A percentile compares a stretch with the other conserved stretches of the same genome.
phyloP scores from a whole-genome alignment of 768 basidiomycete genomes.

The Russula emetica region DNA sequence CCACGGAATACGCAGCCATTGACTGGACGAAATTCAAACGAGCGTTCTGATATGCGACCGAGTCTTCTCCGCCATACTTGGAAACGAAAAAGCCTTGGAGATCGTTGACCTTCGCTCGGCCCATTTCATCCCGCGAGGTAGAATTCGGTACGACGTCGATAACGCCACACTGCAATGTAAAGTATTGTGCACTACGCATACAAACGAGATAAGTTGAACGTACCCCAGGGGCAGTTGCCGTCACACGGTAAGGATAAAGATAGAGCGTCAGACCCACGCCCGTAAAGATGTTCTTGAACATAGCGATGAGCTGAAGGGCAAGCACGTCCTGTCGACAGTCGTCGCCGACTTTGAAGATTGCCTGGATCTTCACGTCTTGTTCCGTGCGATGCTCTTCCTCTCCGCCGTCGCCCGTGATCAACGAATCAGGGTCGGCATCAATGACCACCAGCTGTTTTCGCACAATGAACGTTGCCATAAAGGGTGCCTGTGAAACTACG shows the following conservation, averaged over 20 bases:
- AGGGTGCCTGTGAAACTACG: constrained; percentile 70
- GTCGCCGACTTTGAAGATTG: constrained; percentile 99
- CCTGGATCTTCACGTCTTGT: constrained; percentile 86
- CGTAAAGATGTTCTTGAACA: constrained; percentile 98
- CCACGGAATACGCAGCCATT: constrained; percentile 98
- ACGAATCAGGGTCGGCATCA: constrained; percentile 65
- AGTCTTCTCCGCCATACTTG: constrained; percentile 89
- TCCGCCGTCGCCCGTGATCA: constrained; percentile 59
- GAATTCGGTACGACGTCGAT: constrained; percentile 98
- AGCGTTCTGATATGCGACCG: constrained; percentile 85
- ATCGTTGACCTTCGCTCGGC: constrained; percentile 96
- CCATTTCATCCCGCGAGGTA: constrained; percentile 99
- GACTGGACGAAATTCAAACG: constrained; percentile 96
- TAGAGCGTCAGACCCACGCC: constrained; percentile 85
- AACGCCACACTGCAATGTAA: constrained; percentile 75
- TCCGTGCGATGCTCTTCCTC: constrained; percentile 49
- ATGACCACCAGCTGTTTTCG: constrained; percentile 74
- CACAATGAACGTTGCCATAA: constrained; percentile 99
- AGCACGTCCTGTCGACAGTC: constrained; percentile 99
- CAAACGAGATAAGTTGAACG: constrained; percentile 31
- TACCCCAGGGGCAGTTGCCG: constrained; percentile 94
- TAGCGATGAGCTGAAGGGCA: constrained; percentile 94
- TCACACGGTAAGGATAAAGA: constrained; percentile 93
- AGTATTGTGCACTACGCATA: constrained; percentile 1
- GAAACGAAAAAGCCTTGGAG: constrained; percentile 89